Evolutionary conservation across 805 yeast genomes (phyloP).

Genomic region (Yarrowia sp.): DNA sequence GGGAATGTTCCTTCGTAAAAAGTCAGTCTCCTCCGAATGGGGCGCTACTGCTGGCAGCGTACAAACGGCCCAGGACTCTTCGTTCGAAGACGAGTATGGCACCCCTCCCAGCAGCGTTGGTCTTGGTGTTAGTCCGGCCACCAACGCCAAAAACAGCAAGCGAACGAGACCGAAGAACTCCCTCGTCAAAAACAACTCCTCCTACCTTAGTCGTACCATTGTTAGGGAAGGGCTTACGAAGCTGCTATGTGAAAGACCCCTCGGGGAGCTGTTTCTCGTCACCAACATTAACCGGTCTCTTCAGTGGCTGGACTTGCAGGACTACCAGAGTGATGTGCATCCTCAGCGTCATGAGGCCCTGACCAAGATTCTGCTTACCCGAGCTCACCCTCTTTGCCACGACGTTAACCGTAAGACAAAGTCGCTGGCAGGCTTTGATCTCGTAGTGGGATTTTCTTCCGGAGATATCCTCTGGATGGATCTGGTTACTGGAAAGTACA

Average conservation of each 20-base stretch:
- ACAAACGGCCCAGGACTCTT: not conserved
- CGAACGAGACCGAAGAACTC: slow-evolving; percentile 38
- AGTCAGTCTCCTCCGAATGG: slow-evolving; percentile 4
- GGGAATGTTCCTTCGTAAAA: slow-evolving; percentile 11
- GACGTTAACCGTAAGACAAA: slow-evolving; percentile 38
- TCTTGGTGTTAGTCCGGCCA: not conserved
- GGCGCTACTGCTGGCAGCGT: not conserved
- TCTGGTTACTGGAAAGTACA: slow-evolving; percentile 47
- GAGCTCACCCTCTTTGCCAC: slow-evolving; percentile 42
- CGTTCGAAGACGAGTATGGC: slow-evolving; percentile 6
- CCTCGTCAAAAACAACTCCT: slow-evolving; percentile 40
- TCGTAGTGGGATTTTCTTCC: slow-evolving; percentile 58
- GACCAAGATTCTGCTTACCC: slow-evolving; percentile 39
- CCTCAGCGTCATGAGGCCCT: slow-evolving; percentile 38
- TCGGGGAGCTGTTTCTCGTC: slow-evolving; percentile 35
- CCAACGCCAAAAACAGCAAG: slow-evolving; percentile 24
- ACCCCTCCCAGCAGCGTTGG: not conserved
- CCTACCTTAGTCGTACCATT: slow-evolving; percentile 40
- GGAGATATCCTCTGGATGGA: slow-evolving; percentile 68
- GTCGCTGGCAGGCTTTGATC: slow-evolving; percentile 42
- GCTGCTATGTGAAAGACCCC: slow-evolving; percentile 30
- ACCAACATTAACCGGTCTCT: slow-evolving; percentile 40
- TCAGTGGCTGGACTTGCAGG: slow-evolving; percentile 32
- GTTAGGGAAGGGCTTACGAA: slow-evolving; percentile 37
- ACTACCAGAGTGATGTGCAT: slow-evolving; percentile 22